These are phyloP conservation scores for Penicillium sp. DNA, from an alignment of 2,329 filamentous ascomycete genomes.

Conservation along the genomic window DNA sequence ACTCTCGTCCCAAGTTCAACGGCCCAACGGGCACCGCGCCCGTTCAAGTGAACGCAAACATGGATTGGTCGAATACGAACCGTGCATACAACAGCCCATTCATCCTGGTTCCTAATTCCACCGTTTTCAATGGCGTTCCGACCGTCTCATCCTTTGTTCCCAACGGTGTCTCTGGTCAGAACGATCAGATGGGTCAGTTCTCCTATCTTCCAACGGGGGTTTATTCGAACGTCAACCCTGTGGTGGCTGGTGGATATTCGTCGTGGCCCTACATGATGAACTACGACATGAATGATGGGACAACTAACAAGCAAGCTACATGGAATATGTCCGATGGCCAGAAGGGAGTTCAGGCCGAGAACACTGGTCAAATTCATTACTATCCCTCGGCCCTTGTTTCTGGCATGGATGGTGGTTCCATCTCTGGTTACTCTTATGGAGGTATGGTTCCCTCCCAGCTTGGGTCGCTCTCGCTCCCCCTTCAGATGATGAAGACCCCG, in stretches of 20 bases:
- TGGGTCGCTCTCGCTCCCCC: slow-evolving; percentile 37
- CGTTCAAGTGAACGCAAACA: slow-evolving; percentile 25
- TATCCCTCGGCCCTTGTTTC: slow-evolving; percentile 55
- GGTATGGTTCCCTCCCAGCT: slow-evolving; percentile 63
- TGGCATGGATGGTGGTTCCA: slow-evolving; percentile 59
- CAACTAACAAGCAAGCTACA: slow-evolving; percentile 38
- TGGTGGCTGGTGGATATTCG: slow-evolving; percentile 36
- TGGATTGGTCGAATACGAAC: slow-evolving; percentile 31
- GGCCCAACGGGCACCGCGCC: slow-evolving; percentile 29
- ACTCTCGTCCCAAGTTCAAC: slow-evolving; percentile 31
- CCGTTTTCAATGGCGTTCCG: slow-evolving; percentile 35
- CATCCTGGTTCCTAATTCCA: slow-evolving; percentile 35
- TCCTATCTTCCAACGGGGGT: slow-evolving; percentile 41
- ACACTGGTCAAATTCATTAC: slow-evolving; percentile 59
- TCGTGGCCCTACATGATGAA: slow-evolving; percentile 39
- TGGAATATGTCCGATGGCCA: slow-evolving; percentile 47
- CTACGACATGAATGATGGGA: slow-evolving; percentile 38
- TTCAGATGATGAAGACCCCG: slow-evolving; percentile 49
- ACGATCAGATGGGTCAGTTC: slow-evolving; percentile 34
- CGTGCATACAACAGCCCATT: slow-evolving; percentile 33
- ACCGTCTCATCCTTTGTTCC: slow-evolving; percentile 32
- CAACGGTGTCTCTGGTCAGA: slow-evolving; percentile 29
- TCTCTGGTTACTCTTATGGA: slow-evolving; percentile 53
- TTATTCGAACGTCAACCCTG: slow-evolving; percentile 38
- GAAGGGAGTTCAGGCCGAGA: slow-evolving; percentile 58